Conservation (phyloP, 805 yeast species). For the Saccharomyces jurei region DNA sequence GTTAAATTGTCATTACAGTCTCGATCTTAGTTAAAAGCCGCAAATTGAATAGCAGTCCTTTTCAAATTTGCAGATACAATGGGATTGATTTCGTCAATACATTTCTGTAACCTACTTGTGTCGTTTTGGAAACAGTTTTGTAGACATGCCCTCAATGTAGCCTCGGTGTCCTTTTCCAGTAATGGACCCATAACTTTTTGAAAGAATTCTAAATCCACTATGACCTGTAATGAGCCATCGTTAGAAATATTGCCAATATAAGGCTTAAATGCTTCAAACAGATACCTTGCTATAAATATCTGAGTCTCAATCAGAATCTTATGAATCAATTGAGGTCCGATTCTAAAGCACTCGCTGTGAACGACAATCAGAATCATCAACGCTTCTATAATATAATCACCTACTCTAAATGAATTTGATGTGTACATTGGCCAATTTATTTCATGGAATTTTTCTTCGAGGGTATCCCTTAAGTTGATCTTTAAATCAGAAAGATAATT, state of each 20-base stretch:
- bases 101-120: slow-evolving; percentile 17
- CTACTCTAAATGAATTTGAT: slow-evolving; percentile 33
- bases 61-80: slow-evolving; percentile 25
- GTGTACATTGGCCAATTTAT: slow-evolving; percentile 37
- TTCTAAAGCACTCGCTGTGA: slow-evolving; percentile 43
- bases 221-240: slow-evolving; percentile 43
- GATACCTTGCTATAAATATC: slow-evolving; percentile 31
- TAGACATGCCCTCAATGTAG: slow-evolving; percentile 25
- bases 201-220: slow-evolving; percentile 48
- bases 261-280: slow-evolving; percentile 34
- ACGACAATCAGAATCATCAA: slow-evolving; percentile 42
- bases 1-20: background rate
- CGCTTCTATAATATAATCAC: slow-evolving; percentile 42
- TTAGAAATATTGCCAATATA: slow-evolving; percentile 39
- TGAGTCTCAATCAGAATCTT: slow-evolving; percentile 39
- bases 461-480: slow-evolving; percentile 33
- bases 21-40: slow-evolving; percentile 21
- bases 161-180: slow-evolving; percentile 27
- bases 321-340: slow-evolving; percentile 40
- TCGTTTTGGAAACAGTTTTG: slow-evolving; percentile 29
- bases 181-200: slow-evolving; percentile 26
- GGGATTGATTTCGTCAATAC: slow-evolving; percentile 24
- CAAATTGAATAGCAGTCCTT: slow-evolving; percentile 28
- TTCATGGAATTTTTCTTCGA: slow-evolving; percentile 33
- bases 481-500: slow-evolving; percentile 45